Percentiles rank a stretch among this genome's conserved stretches.
phyloP scores from a whole-genome alignment of 2,329 filamentous ascomycete species.

The Monilinia polystroma region DNA sequence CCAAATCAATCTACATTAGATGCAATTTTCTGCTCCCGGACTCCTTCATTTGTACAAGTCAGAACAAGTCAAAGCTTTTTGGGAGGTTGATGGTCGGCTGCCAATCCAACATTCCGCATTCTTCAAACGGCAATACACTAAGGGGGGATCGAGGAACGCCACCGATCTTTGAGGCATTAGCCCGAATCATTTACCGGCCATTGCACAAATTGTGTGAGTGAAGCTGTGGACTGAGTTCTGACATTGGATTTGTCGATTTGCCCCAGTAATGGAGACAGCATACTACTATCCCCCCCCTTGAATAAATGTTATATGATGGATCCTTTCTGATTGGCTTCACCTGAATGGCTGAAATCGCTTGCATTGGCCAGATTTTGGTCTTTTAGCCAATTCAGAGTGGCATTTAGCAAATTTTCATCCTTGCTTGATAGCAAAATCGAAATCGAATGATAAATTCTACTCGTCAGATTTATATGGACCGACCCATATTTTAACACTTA shows the following conservation, averaged over 20 bases:
- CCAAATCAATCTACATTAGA: no score
- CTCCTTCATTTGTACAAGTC: background rate
- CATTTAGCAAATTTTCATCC: no score
- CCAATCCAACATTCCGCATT: slow-evolving; percentile 13
- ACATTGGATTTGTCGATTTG: slow-evolving; percentile 11
- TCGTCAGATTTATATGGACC: no score
- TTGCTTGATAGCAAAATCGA: no score
- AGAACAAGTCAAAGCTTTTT: background rate
- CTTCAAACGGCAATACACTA: slow-evolving; percentile 11
- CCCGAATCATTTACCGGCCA: background rate
- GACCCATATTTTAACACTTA: no score
- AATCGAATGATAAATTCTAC: no score
- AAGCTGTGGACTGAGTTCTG: background rate
- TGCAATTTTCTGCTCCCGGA: background rate
- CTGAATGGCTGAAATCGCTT: no score
- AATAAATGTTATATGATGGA: no score
- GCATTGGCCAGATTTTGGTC: no score
- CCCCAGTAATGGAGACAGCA: slow-evolving; percentile 16
- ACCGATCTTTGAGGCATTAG: background rate
- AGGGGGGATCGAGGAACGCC: background rate
- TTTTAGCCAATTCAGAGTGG: no score
- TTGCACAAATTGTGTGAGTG: background rate
- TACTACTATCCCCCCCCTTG: no score
- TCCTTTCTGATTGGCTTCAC: no score
- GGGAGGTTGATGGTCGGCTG: background rate